phyloP scores from a whole-genome alignment of 108 stramenopile species.

The Schizochytrium sp. region DNA sequence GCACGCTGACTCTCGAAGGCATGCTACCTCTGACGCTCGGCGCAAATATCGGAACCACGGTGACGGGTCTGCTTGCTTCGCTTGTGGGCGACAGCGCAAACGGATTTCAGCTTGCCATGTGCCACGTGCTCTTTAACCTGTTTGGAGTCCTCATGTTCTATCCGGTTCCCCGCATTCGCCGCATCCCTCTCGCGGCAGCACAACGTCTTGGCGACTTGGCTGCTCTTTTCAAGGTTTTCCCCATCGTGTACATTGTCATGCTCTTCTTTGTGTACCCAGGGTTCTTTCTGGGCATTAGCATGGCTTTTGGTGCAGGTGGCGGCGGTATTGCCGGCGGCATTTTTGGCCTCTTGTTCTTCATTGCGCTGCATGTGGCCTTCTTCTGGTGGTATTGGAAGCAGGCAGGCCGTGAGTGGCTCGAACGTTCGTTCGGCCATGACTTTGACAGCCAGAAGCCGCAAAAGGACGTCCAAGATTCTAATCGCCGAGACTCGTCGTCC shows the following conservation, averaged over 20 bases:
- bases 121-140: neutral
- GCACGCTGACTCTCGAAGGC: constrained; percentile 50
- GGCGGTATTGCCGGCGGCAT: neutral
- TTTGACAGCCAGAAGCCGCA: neutral
- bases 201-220: neutral
- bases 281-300: neutral
- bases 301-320: neutral
- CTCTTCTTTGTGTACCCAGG: neutral
- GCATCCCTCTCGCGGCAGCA: neutral
- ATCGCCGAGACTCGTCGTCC: too few species aligned
- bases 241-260: neutral
- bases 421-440: neutral
- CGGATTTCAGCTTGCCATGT: neutral
- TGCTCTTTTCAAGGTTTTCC: neutral
- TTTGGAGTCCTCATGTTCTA: neutral
- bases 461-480: neutral
- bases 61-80: constrained; percentile 40
- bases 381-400: neutral
- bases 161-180: neutral
- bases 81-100: neutral
- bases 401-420: neutral
- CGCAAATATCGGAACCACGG: constrained; percentile 74
- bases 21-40: constrained; percentile 78
- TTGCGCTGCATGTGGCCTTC: neutral
- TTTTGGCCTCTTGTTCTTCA: neutral